These are phyloP conservation scores for Lophium mytilinum DNA, from an alignment of 495 filamentous ascomycete genomes.

Conservation along the genomic window DNA sequence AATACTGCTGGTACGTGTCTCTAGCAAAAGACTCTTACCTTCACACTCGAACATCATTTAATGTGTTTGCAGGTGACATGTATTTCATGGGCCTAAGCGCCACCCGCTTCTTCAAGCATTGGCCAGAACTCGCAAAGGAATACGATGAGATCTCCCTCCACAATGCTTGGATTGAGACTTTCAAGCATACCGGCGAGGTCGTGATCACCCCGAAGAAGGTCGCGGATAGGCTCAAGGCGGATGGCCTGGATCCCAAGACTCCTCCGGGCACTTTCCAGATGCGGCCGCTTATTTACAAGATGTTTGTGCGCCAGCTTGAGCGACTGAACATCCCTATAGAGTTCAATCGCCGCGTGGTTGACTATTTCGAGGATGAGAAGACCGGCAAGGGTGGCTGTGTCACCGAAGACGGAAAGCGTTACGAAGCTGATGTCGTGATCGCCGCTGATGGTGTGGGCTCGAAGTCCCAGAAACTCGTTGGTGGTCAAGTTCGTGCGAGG, in stretches of 20 bases:
- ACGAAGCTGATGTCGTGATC: slow-evolving; percentile 51
- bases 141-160: slow-evolving; percentile 39
- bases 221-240: slow-evolving; percentile 23
- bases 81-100: slow-evolving; percentile 44
- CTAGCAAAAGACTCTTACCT: not conserved
- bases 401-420: slow-evolving; percentile 41
- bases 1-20: slow-evolving; percentile 26
- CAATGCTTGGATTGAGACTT: slow-evolving; percentile 44
- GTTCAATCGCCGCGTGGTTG: slow-evolving; percentile 46
- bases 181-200: slow-evolving; percentile 45
- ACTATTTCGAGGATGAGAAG: slow-evolving; percentile 50
- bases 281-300: slow-evolving; percentile 48
- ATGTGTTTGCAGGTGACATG: slow-evolving; percentile 40
- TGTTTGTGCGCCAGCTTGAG: slow-evolving; percentile 46
- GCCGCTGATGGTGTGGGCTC: slow-evolving; percentile 59
- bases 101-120: slow-evolving; percentile 46
- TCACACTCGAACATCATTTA: not conserved
- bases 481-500: slow-evolving; percentile 43
- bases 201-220: slow-evolving; percentile 31
- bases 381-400: slow-evolving; percentile 44
- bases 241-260: slow-evolving; percentile 36
- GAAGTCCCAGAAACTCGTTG: slow-evolving; percentile 50
- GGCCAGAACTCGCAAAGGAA: slow-evolving; percentile 46
- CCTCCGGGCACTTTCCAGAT: slow-evolving; percentile 36
- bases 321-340: slow-evolving; percentile 44